Percentiles rank a stretch among this genome's conserved stretches.
These are phyloP conservation scores for Zasmidium citrigriseum DNA, from an alignment of 2,329 filamentous ascomycete genomes.

Conservation along the genomic window DNA sequence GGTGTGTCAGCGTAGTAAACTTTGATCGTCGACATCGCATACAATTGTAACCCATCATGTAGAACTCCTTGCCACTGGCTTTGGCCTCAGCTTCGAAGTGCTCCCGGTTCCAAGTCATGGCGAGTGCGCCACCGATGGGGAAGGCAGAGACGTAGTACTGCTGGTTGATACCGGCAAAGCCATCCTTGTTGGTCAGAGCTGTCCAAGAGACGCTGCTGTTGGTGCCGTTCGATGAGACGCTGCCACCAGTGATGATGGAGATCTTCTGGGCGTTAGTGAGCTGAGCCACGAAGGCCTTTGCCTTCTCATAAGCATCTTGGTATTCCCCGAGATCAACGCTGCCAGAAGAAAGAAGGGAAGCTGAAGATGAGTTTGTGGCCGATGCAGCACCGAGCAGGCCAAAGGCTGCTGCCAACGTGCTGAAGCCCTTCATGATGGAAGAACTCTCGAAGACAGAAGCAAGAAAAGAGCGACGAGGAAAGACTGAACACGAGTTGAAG, in stretches of 20 bases:
- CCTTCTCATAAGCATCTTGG: slow-evolving; percentile 17
- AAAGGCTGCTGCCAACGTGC: background rate
- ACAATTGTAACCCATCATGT: slow-evolving; percentile 24
- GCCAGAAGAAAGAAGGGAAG: slow-evolving; percentile 16
- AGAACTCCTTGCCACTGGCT: slow-evolving; percentile 24
- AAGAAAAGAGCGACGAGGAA: background rate
- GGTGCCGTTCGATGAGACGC: slow-evolving; percentile 18
- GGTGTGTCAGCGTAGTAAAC: background rate
- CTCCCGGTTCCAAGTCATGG: slow-evolving; percentile 27
- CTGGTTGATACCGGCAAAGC: slow-evolving; percentile 25
- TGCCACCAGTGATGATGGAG: slow-evolving; percentile 21
- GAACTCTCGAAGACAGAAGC: background rate
- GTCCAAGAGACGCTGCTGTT: slow-evolving; percentile 20
- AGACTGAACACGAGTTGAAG: background rate
- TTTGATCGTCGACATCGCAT: background rate
- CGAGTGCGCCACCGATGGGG: slow-evolving; percentile 24
- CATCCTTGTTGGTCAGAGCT: slow-evolving; percentile 24
- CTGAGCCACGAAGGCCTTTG: slow-evolving; percentile 13
- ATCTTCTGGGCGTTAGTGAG: slow-evolving; percentile 18
- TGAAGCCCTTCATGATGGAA: background rate
- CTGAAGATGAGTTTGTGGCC: slow-evolving; percentile 11
- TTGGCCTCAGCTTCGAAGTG: slow-evolving; percentile 21
- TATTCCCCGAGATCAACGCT: slow-evolving; percentile 18
- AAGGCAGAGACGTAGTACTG: slow-evolving; percentile 28
- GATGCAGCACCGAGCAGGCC: background rate